Percentiles rank a stretch among this genome's conserved stretches.
These are phyloP conservation scores for Excoecaria agallocha DNA, from an alignment of 345 rosid genomes.

Conservation along the genomic window DNA sequence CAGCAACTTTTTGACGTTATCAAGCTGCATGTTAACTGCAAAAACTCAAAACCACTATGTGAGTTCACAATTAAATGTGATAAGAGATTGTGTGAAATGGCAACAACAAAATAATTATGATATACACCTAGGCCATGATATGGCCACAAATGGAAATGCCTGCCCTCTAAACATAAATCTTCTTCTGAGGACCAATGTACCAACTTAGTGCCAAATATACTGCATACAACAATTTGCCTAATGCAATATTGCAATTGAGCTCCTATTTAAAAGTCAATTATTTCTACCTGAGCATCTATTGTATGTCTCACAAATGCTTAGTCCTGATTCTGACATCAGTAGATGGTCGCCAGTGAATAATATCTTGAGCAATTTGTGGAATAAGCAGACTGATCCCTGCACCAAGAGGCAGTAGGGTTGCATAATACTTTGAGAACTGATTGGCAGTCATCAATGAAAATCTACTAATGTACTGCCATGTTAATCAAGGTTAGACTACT, in stretches of 20 bases:
- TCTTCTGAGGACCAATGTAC: neutral
- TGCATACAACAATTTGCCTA: neutral
- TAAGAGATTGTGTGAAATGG: neutral
- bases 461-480: neutral
- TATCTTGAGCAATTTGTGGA: constrained; percentile 29
- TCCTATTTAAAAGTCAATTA: neutral
- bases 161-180: neutral
- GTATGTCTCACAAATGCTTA: constrained; percentile 34
- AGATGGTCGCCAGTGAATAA: constrained; percentile 46
- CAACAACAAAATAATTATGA: neutral
- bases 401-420: neutral
- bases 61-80: neutral
- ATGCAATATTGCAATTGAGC: neutral
- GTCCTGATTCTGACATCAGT: constrained; percentile 25
- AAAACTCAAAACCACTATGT: neutral
- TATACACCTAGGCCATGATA: neutral
- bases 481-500: neutral
- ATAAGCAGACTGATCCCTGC: constrained; percentile 44
- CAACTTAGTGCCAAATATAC: neutral
- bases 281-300: constrained; percentile 31
- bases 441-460: neutral
- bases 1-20: constrained; percentile 32
- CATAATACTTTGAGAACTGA: neutral
- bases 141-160: neutral
- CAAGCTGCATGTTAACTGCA: constrained; percentile 36